phyloP scores from a whole-genome alignment of 2,329 filamentous ascomycete genomes.

The Microcyclospora pomicola region DNA sequence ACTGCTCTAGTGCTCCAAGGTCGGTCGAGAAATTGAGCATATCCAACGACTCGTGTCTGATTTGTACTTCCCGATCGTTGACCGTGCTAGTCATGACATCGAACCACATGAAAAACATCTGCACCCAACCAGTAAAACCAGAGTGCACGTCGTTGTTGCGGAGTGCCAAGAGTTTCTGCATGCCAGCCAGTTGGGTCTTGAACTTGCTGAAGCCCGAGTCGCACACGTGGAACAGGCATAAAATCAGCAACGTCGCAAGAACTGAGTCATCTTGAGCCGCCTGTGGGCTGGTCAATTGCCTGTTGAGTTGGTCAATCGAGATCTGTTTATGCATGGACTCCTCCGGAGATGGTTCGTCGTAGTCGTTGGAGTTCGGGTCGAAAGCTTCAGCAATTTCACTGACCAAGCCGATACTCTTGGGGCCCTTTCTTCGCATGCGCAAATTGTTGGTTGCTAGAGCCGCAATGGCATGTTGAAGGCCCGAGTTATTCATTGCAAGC shows the following conservation, averaged over 20 bases:
- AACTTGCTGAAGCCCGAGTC: conserved; percentile 89
- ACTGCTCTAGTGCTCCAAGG: conserved; percentile 65
- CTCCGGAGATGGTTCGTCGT: conserved; percentile 50
- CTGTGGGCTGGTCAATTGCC: conserved; percentile 62
- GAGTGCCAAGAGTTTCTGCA: conserved; percentile 76
- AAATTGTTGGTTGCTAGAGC: conserved; percentile 80
- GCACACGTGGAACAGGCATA: conserved; percentile 87
- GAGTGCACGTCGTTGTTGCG: conserved; percentile 48
- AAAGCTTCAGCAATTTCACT: conserved; percentile 18
- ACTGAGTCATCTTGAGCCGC: conserved; percentile 74
- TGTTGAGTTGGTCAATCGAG: conserved; percentile 71
- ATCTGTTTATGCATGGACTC: conserved; percentile 76
- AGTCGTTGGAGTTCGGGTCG: conserved; percentile 20
- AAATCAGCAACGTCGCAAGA: conserved; percentile 69
- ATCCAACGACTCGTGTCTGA: conserved; percentile 49
- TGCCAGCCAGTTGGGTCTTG: conserved; percentile 81
- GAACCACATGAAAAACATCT: conserved; percentile 85
- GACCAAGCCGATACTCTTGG: conserved; percentile 21
- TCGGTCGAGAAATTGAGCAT: conserved; percentile 51
- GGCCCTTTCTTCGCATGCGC: conserved; percentile 64
- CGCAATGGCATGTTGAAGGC: conserved; percentile 84
- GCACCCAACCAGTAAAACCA: conserved; percentile 73
- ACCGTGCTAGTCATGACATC: conserved; percentile 85
- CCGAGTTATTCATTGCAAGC: conserved; percentile 62
- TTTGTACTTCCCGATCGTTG: conserved; percentile 79